A percentile compares a stretch with the other conserved stretches of the same genome.
phyloP scores from a whole-genome alignment of 2,329 filamentous ascomycete genomes.

The Emmonsiellopsis sp. region DNA sequence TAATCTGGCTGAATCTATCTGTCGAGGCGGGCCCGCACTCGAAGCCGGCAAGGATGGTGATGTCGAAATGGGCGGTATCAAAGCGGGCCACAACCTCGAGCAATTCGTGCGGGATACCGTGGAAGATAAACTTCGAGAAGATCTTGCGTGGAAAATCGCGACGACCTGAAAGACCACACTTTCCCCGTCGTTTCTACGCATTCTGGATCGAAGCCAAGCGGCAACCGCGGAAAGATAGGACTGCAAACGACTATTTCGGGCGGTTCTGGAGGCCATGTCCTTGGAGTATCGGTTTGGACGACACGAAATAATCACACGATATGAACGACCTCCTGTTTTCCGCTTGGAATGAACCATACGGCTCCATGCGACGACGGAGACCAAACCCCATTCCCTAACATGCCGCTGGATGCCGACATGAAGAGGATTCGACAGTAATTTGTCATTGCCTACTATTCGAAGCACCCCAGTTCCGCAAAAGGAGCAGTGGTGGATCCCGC shows the following conservation, averaged over 20 bases:
- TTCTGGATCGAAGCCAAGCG: background rate
- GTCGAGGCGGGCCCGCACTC: constrained; percentile 50
- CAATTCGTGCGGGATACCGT: constrained; percentile 55
- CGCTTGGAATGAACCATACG: too few species aligned
- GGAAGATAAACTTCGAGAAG: constrained; percentile 44
- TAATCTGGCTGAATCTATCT: constrained; percentile 56
- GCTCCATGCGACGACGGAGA: too few species aligned
- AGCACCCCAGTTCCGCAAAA: too few species aligned
- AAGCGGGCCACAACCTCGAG: constrained; percentile 40
- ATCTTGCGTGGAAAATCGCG: constrained; percentile 31
- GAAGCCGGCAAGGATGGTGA: constrained; percentile 35
- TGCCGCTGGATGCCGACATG: too few species aligned
- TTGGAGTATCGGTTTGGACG: too few species aligned
- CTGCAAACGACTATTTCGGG: background rate
- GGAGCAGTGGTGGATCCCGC: too few species aligned
- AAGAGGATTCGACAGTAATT: too few species aligned
- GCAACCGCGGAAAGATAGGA: background rate
- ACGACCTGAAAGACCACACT: constrained; percentile 19
- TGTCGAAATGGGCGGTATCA: constrained; percentile 31
- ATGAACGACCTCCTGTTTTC: too few species aligned
- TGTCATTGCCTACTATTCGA: too few species aligned
- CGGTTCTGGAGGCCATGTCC: too few species aligned
- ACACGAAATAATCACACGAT: too few species aligned
- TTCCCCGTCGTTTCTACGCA: background rate
- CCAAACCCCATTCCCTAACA: too few species aligned